These are phyloP conservation scores for Phaseolus coccineus DNA, from an alignment of 331 rosid genomes.

Conservation along the genomic window DNA sequence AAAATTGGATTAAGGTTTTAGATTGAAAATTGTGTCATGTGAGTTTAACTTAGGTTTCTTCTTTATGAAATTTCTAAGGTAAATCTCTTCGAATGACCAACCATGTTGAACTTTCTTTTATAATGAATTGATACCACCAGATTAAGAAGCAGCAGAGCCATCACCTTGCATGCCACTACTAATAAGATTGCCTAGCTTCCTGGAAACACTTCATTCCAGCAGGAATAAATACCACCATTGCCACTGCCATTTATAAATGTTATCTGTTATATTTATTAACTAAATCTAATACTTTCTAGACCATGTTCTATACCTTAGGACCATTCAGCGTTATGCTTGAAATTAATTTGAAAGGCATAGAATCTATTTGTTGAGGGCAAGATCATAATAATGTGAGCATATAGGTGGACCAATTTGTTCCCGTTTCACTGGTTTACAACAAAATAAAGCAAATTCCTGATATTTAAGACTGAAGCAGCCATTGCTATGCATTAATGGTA, in stretches of 20 bases:
- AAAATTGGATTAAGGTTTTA: no score
- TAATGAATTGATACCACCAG: not conserved
- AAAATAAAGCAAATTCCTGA: constrained; percentile 33
- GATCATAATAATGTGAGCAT: constrained; percentile 1
- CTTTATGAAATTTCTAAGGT: no score
- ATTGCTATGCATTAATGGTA: not conserved
- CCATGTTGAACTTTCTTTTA: not conserved
- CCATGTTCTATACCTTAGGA: constrained; percentile 41
- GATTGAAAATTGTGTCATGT: no score
- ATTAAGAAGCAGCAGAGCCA: constrained; percentile 19
- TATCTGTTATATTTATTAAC: constrained; percentile 23
- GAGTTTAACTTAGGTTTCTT: no score
- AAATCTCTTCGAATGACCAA: no score
- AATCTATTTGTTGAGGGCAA: constrained; percentile 12
- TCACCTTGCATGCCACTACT: constrained; percentile 1
- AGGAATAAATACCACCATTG: constrained; percentile 21
- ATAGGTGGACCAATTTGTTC: constrained; percentile 41
- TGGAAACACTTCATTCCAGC: constrained; percentile 38
- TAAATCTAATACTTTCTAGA: constrained; percentile 30
- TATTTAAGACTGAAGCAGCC: not conserved
- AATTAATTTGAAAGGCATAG: constrained; percentile 38
- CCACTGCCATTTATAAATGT: constrained; percentile 5
- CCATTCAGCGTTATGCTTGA: constrained; percentile 34
- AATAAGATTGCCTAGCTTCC: constrained; percentile 36
- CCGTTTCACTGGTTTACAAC: constrained; percentile 19